Evolutionary conservation across 495 filamentous ascomycete genomes (phyloP).

Genomic region (Penicillium odoratum): DNA sequence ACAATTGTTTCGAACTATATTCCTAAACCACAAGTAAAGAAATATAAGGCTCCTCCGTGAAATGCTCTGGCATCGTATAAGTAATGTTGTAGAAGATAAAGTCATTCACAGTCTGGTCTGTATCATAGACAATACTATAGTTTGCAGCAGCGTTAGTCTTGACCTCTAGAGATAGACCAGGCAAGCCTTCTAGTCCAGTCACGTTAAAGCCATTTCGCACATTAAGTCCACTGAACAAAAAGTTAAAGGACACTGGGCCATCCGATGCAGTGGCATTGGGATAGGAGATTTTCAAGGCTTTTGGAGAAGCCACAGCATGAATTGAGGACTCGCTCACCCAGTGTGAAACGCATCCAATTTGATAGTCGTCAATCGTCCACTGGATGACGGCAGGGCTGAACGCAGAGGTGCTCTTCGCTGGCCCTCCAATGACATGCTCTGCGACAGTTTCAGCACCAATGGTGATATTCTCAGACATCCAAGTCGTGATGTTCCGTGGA

Average conservation of each 20-base stretch:
- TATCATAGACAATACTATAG: conserved; percentile 21
- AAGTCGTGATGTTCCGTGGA: conserved; percentile 40
- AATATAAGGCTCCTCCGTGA: conserved; percentile 28
- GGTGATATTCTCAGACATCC: conserved; percentile 37
- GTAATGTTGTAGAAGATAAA: conserved; percentile 41
- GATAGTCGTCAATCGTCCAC: conserved; percentile 31
- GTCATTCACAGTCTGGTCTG: conserved; percentile 27
- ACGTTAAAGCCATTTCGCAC: conserved; percentile 21
- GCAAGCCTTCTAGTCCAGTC: conserved; percentile 26
- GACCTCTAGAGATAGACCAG: conserved; percentile 21
- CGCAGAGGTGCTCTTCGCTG: conserved; percentile 29
- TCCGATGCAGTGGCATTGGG: conserved; percentile 26
- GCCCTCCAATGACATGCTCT: conserved; percentile 38
- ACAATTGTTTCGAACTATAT: neutral
- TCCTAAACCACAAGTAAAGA: conserved; percentile 23
- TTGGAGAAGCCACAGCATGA: conserved; percentile 30
- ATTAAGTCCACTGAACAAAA: conserved; percentile 22
- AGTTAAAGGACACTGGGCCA: conserved; percentile 22
- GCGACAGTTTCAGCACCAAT: conserved; percentile 42
- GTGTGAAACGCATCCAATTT: conserved; percentile 24
- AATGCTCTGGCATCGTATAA: conserved; percentile 30
- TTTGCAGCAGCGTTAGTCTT: conserved; percentile 14
- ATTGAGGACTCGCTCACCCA: conserved; percentile 34
- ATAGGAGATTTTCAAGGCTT: conserved; percentile 38
- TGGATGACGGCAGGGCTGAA: conserved; percentile 44